Percentiles rank a stretch among this genome's conserved stretches.
Evolutionary conservation across 1,284 basidiomycete genomes (phyloP).

Genomic region (Hemileia vastatrix): DNA sequence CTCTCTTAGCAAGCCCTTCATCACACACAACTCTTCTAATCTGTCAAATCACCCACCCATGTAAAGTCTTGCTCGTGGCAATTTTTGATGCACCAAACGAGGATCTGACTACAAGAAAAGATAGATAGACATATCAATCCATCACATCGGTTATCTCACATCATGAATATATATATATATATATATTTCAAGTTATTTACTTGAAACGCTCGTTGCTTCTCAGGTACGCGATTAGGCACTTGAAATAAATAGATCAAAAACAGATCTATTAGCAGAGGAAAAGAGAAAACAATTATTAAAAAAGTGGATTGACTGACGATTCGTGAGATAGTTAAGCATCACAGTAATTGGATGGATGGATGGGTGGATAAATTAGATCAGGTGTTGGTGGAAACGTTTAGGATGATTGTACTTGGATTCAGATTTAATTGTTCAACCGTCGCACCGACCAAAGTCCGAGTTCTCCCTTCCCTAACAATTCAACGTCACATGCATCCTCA

Average conservation of each 20-base stretch:
- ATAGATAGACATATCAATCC: background rate
- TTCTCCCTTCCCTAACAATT: no score
- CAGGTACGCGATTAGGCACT: constrained; percentile 22
- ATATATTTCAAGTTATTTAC: background rate
- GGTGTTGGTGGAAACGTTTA: no score
- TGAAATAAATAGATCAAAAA: background rate
- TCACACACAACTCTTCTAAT: background rate
- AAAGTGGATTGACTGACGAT: constrained; percentile 10
- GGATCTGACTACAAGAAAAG: constrained; percentile 25
- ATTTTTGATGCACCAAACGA: constrained; percentile 34
- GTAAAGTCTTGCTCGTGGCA: constrained; percentile 34
- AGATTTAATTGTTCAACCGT: no score
- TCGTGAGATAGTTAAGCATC: constrained; percentile 21
- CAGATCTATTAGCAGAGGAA: background rate
- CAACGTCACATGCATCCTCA: no score
- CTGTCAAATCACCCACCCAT: constrained; percentile 28
- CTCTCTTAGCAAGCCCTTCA: background rate
- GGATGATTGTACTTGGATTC: no score
- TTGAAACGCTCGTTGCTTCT: constrained; percentile 22
- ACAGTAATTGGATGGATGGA: no score
- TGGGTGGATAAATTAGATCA: no score
- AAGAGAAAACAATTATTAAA: background rate
- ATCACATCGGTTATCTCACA: background rate
- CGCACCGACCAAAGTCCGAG: no score
- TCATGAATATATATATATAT: background rate